Percentiles rank a stretch among this genome's conserved stretches.
phyloP scores from a whole-genome alignment of 2,329 filamentous ascomycete genomes.

The Pseudogymnoascus sp. region DNA sequence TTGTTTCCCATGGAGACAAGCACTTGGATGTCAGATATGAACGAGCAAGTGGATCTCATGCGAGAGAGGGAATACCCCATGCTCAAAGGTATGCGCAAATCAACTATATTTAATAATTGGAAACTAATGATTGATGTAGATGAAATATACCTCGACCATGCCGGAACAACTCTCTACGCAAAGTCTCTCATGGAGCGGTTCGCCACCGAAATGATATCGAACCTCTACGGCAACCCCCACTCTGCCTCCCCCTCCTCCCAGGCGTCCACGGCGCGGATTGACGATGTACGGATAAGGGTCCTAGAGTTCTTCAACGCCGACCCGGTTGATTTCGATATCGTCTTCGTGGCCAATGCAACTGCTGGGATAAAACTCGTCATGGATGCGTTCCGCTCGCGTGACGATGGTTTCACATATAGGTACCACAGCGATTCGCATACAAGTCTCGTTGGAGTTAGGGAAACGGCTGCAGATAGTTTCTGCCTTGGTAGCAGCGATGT shows the following conservation, averaged over 20 bases:
- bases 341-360: conserved; percentile 90
- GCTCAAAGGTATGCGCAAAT: conserved; percentile 47
- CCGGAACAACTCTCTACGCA: conserved; percentile 77
- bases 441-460: conserved; percentile 70
- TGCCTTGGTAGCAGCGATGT: conserved; percentile 63
- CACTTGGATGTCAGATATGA: background rate
- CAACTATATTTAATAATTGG: background rate
- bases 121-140: conserved; percentile 37
- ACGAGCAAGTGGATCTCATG: conserved; percentile 28
- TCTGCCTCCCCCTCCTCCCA: conserved; percentile 78
- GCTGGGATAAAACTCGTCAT: conserved; percentile 80
- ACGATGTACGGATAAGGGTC: conserved; percentile 63
- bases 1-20: background rate
- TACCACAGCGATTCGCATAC: conserved; percentile 82
- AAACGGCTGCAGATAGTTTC: conserved; percentile 54
- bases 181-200: conserved; percentile 77
- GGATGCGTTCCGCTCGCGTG: conserved; percentile 63
- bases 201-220: conserved; percentile 64
- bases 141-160: conserved; percentile 83
- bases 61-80: conserved; percentile 59
- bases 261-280: conserved; percentile 63
- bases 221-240: conserved; percentile 85
- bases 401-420: conserved; percentile 67
- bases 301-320: conserved; percentile 75
- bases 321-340: conserved; percentile 72